Conservation (phyloP, 2,329 filamentous ascomycete genomes). For the Dryadomyces quercivorus region DNA sequence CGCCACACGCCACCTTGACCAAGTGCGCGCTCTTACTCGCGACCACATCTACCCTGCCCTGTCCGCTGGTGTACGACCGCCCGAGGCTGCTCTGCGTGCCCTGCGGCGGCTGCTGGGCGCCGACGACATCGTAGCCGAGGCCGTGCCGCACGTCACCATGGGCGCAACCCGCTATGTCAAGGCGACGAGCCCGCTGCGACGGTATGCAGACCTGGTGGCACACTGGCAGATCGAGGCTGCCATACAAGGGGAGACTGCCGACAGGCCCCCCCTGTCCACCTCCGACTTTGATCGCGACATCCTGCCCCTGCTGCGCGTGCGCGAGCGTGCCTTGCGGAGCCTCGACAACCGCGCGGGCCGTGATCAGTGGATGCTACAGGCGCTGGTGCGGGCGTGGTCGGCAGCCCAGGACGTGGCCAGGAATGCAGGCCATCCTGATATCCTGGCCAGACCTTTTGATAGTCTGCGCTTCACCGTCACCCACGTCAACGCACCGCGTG, state of each 20-base stretch:
- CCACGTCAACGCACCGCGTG: slow-evolving; percentile 19
- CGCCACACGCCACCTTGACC: slow-evolving; percentile 22
- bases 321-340: slow-evolving; percentile 36
- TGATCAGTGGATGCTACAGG: slow-evolving; percentile 44
- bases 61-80: slow-evolving; percentile 20
- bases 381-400: slow-evolving; percentile 48
- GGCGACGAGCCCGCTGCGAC: slow-evolving; percentile 53
- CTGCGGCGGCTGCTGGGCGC: slow-evolving; percentile 32
- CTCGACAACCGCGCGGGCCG: slow-evolving; percentile 31
- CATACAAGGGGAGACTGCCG: slow-evolving; percentile 29
- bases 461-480: slow-evolving; percentile 36
- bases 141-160: slow-evolving; percentile 43
- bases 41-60: slow-evolving; percentile 27
- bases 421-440: slow-evolving; percentile 23
- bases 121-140: slow-evolving; percentile 37
- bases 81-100: slow-evolving; percentile 18
- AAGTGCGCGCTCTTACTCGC: slow-evolving; percentile 24
- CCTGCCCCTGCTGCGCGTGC: slow-evolving; percentile 37
- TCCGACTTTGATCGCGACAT: slow-evolving; percentile 27
- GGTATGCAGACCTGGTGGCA: slow-evolving; percentile 48
- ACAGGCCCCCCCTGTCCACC: slow-evolving; percentile 27
- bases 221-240: slow-evolving; percentile 57
- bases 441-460: slow-evolving; percentile 23
- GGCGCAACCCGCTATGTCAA: slow-evolving; percentile 50
- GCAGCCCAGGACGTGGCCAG: too few relatives aligned